phyloP scores from a whole-genome alignment of 169 alveolate genomes.

The Babesia ovis region DNA sequence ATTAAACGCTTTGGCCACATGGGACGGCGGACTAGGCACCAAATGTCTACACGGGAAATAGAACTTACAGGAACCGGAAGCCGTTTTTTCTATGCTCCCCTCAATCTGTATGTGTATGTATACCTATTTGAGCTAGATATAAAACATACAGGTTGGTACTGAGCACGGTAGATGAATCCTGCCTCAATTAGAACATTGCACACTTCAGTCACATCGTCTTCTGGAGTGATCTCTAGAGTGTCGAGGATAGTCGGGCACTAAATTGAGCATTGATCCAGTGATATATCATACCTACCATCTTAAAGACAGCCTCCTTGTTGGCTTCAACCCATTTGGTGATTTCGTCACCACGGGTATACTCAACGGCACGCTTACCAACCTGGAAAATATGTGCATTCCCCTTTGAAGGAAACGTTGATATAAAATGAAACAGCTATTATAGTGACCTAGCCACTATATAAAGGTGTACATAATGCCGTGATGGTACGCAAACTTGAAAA shows the following conservation, averaged over 20 bases:
- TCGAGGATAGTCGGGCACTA: conserved; percentile 70
- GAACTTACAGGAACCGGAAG: conserved; percentile 68
- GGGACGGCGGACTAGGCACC: conserved; percentile 71
- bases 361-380: conserved; percentile 86
- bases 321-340: conserved; percentile 70
- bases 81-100: conserved; percentile 73
- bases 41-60: not conserved
- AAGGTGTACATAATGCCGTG: not conserved
- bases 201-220: conserved; percentile 62
- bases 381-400: not conserved
- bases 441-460: not conserved
- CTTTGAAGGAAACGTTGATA: not conserved
- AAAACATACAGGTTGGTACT: conserved; percentile 74
- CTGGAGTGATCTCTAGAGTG: conserved; percentile 37
- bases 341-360: conserved; percentile 83
- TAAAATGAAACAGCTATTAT: too few species aligned
- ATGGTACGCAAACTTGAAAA: not conserved
- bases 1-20: conserved; percentile 85
- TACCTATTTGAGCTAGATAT: too few species aligned
- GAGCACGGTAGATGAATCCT: conserved; percentile 78
- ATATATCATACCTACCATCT: conserved; percentile 7
- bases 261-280: not conserved
- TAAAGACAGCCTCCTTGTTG: conserved; percentile 66
- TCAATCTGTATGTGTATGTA: conserved; percentile 40
- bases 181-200: conserved; percentile 68